Evolutionary conservation across 805 yeast species (phyloP).

Genomic region (Diddensiella caesifluorescens): DNA sequence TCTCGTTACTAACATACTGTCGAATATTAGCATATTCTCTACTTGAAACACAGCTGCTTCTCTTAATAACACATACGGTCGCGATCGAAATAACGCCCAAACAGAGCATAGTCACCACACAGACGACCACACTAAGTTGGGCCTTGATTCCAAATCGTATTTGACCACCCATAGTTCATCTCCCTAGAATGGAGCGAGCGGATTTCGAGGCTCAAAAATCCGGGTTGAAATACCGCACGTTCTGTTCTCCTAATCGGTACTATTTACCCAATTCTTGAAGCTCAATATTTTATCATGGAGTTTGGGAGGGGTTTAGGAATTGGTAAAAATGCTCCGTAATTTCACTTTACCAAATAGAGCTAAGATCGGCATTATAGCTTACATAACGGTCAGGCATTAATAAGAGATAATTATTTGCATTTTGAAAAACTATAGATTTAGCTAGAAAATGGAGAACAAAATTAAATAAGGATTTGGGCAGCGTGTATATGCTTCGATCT

Average conservation of each 20-base stretch:
- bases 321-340: neutral
- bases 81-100: slow-evolving; percentile 68
- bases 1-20: slow-evolving; percentile 53
- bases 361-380: neutral
- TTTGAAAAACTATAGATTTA: neutral
- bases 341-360: neutral
- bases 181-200: neutral
- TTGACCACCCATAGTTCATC: slow-evolving; percentile 16
- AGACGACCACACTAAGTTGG: slow-evolving; percentile 67
- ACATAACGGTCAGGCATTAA: too few species aligned
- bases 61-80: slow-evolving; percentile 32
- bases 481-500: too few species aligned
- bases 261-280: too few species aligned
- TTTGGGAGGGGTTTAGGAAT: neutral
- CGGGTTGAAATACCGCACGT: too few species aligned
- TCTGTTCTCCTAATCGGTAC: too few species aligned
- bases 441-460: neutral
- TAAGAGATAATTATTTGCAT: neutral
- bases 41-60: slow-evolving; percentile 7
- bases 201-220: neutral
- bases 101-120: slow-evolving; percentile 63
- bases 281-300: neutral
- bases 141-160: slow-evolving; percentile 58
- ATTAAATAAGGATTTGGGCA: too few species aligned
- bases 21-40: slow-evolving; percentile 1